A percentile compares a stretch with the other conserved stretches of the same genome.
These are phyloP conservation scores for Brettanomyces naardenensis DNA, from an alignment of 805 yeast genomes.

Conservation along the genomic window DNA sequence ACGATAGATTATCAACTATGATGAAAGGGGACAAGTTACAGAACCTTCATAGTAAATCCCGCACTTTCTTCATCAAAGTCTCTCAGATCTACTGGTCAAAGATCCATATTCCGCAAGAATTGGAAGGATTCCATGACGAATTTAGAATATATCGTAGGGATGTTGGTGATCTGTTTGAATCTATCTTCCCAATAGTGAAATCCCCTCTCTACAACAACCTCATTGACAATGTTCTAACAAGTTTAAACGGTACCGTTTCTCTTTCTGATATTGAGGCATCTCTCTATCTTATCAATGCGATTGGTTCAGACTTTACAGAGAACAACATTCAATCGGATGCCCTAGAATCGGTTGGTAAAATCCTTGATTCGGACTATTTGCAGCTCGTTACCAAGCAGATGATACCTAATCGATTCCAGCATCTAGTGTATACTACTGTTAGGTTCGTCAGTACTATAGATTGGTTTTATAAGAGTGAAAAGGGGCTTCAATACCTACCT, in stretches of 20 bases:
- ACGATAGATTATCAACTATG: conserved; percentile 26
- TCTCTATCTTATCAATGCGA: conserved; percentile 46
- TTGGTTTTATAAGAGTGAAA: conserved; percentile 44
- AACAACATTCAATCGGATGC: conserved; percentile 21
- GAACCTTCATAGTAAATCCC: conserved; percentile 25
- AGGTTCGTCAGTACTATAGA: conserved; percentile 52
- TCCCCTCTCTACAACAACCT: conserved; percentile 39
- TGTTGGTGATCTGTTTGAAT: conserved; percentile 70
- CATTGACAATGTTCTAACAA: conserved; percentile 24
- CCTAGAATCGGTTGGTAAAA: conserved; percentile 12
- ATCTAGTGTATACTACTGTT: conserved; percentile 42
- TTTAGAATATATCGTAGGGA: conserved; percentile 65
- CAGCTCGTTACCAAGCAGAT: conserved; percentile 9
- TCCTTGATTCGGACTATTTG: conserved; percentile 27
- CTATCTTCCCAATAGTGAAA: conserved; percentile 60
- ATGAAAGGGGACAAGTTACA: conserved; percentile 26
- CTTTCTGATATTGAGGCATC: conserved; percentile 48
- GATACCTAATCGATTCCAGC: conserved; percentile 11
- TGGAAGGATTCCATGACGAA: conserved; percentile 37
- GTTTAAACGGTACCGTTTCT: conserved; percentile 11
- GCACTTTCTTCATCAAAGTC: conserved; percentile 39
- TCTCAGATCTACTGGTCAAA: conserved; percentile 65
- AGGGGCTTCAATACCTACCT: conserved; percentile 39
- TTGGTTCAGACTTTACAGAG: conserved; percentile 45
- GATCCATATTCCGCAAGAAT: conserved; percentile 36